These are phyloP conservation scores for Metschnikowia amazonensis DNA, from an alignment of 805 yeast genomes.

Conservation along the genomic window DNA sequence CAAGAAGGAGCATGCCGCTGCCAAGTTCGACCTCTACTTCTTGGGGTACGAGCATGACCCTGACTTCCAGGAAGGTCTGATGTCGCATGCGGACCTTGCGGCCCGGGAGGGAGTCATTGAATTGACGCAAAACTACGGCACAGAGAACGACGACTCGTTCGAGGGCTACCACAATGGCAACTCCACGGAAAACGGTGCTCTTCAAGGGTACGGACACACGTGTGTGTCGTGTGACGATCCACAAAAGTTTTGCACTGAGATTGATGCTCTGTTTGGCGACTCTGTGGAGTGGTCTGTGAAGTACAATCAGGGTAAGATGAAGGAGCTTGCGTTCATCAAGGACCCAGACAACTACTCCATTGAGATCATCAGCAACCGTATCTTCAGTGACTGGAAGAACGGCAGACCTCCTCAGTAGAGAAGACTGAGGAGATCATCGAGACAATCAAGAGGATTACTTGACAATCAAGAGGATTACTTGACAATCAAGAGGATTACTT, in stretches of 20 bases:
- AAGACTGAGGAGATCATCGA: too few relatives aligned
- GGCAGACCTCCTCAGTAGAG: conserved; percentile 18
- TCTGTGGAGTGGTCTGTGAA: conserved; percentile 53
- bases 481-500: too few relatives aligned
- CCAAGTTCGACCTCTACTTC: conserved; percentile 83
- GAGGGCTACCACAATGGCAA: conserved; percentile 80
- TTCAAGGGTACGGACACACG: conserved; percentile 84
- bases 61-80: conserved; percentile 41
- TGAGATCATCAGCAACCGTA: conserved; percentile 56
- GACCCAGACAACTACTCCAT: conserved; percentile 92
- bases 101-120: conserved; percentile 71
- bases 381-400: conserved; percentile 19
- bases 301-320: conserved; percentile 53
- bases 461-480: too few relatives aligned
- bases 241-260: conserved; percentile 48
- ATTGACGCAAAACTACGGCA: conserved; percentile 94
- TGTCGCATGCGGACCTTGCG: conserved; percentile 31
- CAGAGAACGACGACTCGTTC: conserved; percentile 74
- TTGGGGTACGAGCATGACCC: conserved; percentile 62
- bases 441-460: too few relatives aligned
- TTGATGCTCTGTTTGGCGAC: conserved; percentile 43
- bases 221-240: conserved; percentile 70
- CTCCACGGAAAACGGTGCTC: conserved; percentile 46
- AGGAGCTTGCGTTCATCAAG: conserved; percentile 63
- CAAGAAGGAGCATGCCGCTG: conserved; percentile 54